These are phyloP conservation scores for Phycomyces blakesleeanus DNA, from an alignment of 192 early-diverging fungal species.

Conservation along the genomic window DNA sequence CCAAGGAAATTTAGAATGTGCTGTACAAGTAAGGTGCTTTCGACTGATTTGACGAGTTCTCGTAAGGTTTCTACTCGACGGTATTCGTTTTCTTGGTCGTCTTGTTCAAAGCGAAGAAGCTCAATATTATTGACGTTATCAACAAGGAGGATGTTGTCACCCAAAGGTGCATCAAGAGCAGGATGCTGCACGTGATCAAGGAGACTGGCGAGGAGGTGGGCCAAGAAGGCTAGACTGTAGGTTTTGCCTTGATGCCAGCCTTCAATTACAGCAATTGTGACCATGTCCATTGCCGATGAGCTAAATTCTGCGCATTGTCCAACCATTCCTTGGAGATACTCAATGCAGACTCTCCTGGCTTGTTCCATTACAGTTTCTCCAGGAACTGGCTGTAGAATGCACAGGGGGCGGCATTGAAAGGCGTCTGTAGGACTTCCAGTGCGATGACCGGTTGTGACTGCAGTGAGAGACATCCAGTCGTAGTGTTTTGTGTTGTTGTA, in stretches of 20 bases:
- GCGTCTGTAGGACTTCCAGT: neutral
- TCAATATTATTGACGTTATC: neutral
- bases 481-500: constrained; percentile 3
- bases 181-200: neutral
- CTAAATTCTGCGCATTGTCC: neutral
- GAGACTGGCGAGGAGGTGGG: neutral
- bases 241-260: neutral
- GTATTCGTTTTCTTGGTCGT: neutral
- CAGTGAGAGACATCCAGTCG: constrained; percentile 19
- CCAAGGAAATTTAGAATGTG: neutral
- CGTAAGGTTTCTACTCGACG: neutral
- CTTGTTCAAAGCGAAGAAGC: neutral
- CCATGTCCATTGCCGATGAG: neutral
- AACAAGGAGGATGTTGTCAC: too few relatives aligned
- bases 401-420: neutral
- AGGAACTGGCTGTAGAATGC: neutral
- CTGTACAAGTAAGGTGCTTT: neutral
- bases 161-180: too few relatives aligned
- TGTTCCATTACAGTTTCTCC: neutral
- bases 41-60: neutral
- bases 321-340: neutral
- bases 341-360: neutral
- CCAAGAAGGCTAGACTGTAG: neutral
- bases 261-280: neutral
- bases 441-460: neutral